Evolutionary conservation across 2,329 filamentous ascomycete genomes (phyloP), one percentile per base, ranked within the genome.

Genomic region (Xylaria sp.): DNA sequence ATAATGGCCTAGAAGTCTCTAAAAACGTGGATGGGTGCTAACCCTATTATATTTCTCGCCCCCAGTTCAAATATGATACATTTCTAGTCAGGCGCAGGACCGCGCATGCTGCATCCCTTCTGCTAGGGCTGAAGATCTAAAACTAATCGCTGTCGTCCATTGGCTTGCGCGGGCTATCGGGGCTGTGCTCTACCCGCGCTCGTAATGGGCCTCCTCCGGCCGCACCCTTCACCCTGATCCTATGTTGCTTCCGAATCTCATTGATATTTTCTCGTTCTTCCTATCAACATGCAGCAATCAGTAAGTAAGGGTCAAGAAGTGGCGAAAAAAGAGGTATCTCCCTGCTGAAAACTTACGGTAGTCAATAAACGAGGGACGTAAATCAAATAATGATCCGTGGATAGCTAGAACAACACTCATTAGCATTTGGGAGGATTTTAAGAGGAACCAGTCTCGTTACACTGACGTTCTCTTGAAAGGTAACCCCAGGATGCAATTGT

Each of bases 361-460:
- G 54, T 60, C 26, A 67, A 60, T 59, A 17, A 9, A 20, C 33
- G 40, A 7, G 65, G 60, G 28, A 67, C 65, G n/a, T 64, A 65
- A n/a, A 67, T 65, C 56, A 67, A 40, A 42, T 67, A 67, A 28
- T 67, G 60, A 33, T 64, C 65, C 15, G 48, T 56, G 4, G n/a
- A 56, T 10, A 59, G 23, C 65, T 67, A 23, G 28, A 59, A 67
- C 15, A 7, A 17, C n/a, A 38, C 11, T 40, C 13, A n/a, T 63
- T 46, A 67, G 59, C 53, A 53, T 53, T 23, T 49, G 10, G 15
- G 11, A 10, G 17, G n/a, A 33, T 40, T 9, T 40, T 23, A 9
- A 4, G 44, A 33, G 49, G 36, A 31, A 9, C 5, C 3, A 11
- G 48, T 6, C 31, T 23, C 26, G 11, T 49, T 17, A 56, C 20